Percentiles rank a stretch among this genome's conserved stretches.
phyloP scores from a whole-genome alignment of 2,329 filamentous ascomycete species.

The Ambrosiella cleistominuta region DNA sequence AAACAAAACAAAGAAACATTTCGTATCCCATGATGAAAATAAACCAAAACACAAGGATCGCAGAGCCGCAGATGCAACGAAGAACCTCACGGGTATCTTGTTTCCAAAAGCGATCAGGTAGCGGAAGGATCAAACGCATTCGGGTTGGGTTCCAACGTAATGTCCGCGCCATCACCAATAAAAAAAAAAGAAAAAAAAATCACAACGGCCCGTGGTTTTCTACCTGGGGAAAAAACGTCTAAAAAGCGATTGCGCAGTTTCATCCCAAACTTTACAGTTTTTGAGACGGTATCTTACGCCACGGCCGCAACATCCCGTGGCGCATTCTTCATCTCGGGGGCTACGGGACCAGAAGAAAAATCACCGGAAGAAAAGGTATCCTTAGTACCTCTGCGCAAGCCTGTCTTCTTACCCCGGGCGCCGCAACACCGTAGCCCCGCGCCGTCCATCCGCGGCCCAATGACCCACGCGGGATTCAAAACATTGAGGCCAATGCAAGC shows the following conservation, averaged over 20 bases:
- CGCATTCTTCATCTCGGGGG: too few species aligned
- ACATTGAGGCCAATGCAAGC: conserved; percentile 28
- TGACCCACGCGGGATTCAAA: conserved; percentile 25
- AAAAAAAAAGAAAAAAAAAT: background rate
- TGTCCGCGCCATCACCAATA: background rate
- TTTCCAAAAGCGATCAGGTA: background rate
- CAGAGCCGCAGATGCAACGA: background rate
- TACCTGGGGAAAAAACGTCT: background rate
- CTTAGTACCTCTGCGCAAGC: conserved; percentile 2
- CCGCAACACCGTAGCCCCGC: conserved; percentile 14
- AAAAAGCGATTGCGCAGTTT: too few species aligned
- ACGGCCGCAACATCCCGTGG: too few species aligned
- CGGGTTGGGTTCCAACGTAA: background rate
- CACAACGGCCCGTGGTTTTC: background rate
- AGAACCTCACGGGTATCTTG: background rate
- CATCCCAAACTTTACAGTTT: too few species aligned
- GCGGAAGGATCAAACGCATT: background rate
- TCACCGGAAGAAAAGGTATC: background rate
- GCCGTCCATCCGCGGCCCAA: conserved; percentile 17
- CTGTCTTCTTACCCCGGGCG: background rate
- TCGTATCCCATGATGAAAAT: too few species aligned
- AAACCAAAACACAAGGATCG: background rate
- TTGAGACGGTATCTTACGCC: too few species aligned
- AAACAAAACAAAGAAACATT: too few species aligned
- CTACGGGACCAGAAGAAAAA: background rate